These are phyloP conservation scores for Lecanoromycetidae sp. DNA, from an alignment of 2,329 filamentous ascomycete genomes.

Conservation along the genomic window DNA sequence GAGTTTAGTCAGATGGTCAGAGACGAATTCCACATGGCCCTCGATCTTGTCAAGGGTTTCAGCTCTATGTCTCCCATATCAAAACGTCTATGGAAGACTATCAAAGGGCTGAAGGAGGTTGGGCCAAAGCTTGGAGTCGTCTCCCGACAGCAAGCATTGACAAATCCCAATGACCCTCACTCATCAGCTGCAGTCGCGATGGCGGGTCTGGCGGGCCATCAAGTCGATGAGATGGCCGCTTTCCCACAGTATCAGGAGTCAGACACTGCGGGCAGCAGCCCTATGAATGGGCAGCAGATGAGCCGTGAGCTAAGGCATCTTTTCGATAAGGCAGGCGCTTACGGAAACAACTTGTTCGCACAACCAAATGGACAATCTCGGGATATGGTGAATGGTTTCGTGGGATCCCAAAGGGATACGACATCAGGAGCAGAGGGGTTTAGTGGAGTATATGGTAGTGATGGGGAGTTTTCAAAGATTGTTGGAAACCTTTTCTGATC, in stretches of 20 bases:
- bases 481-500: slow-evolving; percentile 46
- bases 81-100: slow-evolving; percentile 52
- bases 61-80: slow-evolving; percentile 50
- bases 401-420: slow-evolving; percentile 28
- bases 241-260: slow-evolving; percentile 21
- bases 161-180: slow-evolving; percentile 42
- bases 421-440: slow-evolving; percentile 33
- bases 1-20: slow-evolving; percentile 49
- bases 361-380: slow-evolving; percentile 21
- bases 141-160: slow-evolving; percentile 18
- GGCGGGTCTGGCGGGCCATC: slow-evolving; percentile 52
- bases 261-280: slow-evolving; percentile 38
- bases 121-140: slow-evolving; percentile 48
- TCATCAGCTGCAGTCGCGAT: slow-evolving; percentile 53
- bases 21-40: slow-evolving; percentile 55
- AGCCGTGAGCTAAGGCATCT: slow-evolving; percentile 48
- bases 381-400: slow-evolving; percentile 30
- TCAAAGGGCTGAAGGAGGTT: slow-evolving; percentile 50
- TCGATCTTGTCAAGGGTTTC: slow-evolving; percentile 51
- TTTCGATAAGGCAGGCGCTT: slow-evolving; percentile 51
- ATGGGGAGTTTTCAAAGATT: slow-evolving; percentile 48
- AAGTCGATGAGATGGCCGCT: slow-evolving; percentile 44
- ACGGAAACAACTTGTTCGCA: slow-evolving; percentile 30
- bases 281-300: slow-evolving; percentile 47
- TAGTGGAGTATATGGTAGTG: slow-evolving; percentile 38